phyloP scores from a whole-genome alignment of 805 yeast species.

The Candida silvatica region DNA sequence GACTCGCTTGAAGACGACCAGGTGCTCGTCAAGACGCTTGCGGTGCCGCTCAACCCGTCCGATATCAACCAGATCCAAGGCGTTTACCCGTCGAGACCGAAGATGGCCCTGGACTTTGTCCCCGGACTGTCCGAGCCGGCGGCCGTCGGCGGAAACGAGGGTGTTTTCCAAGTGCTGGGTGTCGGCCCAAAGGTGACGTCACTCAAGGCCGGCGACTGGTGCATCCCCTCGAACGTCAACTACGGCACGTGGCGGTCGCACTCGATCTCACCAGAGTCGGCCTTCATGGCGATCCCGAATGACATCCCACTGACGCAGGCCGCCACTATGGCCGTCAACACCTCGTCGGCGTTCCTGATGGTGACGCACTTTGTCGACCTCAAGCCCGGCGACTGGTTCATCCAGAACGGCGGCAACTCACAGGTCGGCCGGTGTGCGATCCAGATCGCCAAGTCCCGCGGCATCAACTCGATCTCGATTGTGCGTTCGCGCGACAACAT shows the following conservation, averaged over 20 bases:
- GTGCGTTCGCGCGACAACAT: constrained; percentile 80
- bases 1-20: constrained; percentile 27
- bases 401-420: constrained; percentile 95
- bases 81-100: constrained; percentile 74
- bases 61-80: constrained; percentile 85
- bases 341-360: constrained; percentile 87
- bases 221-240: constrained; percentile 65
- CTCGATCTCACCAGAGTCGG: constrained; percentile 42
- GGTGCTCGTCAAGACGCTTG: constrained; percentile 59
- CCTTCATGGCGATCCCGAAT: constrained; percentile 51
- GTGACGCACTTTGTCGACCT: constrained; percentile 59
- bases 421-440: constrained; percentile 90
- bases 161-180: constrained; percentile 76
- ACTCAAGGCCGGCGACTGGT: constrained; percentile 75
- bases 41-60: constrained; percentile 85
- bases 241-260: constrained; percentile 94
- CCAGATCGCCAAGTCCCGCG: constrained; percentile 74
- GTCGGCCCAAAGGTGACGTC: constrained; percentile 45
- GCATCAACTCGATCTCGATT: constrained; percentile 77
- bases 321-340: constrained; percentile 88
- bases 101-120: constrained; percentile 36
- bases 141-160: constrained; percentile 93
- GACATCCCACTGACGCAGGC: constrained; percentile 54
- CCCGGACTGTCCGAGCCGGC: constrained; percentile 50
- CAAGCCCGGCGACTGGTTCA: constrained; percentile 76